Conservation (phyloP, 495 filamentous ascomycete species). For the Hypoxylon fuscum region DNA sequence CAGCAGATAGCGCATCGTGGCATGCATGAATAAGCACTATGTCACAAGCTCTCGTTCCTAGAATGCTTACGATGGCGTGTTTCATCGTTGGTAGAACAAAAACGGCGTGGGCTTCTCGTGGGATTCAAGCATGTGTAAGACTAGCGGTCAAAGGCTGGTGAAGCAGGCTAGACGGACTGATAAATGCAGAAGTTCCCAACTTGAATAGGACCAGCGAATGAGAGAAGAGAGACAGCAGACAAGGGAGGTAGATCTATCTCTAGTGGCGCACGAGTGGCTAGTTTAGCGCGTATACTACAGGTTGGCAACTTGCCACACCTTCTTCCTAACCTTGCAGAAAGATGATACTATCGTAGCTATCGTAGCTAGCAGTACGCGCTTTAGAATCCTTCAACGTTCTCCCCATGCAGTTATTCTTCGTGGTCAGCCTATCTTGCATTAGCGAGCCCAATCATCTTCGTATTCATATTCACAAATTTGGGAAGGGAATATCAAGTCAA, state of each 20-base stretch:
- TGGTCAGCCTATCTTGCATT: neutral
- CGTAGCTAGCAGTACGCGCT: no score
- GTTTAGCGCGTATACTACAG: constrained; percentile 21
- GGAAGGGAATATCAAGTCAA: constrained; percentile 10
- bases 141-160: constrained; percentile 24
- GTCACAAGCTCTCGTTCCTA: neutral
- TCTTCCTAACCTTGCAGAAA: neutral
- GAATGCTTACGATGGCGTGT: constrained; percentile 14
- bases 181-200: constrained; percentile 6
- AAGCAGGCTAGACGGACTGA: constrained; percentile 13
- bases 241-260: neutral
- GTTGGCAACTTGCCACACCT: neutral
- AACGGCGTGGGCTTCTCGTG: constrained; percentile 19
- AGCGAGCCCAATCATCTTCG: constrained; percentile 1
- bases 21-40: constrained; percentile 5
- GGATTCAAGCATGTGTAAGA: constrained; percentile 28
- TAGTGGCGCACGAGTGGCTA: constrained; percentile 12
- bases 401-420: neutral
- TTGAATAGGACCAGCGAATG: constrained; percentile 14
- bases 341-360: no score
- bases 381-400: neutral
- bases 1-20: neutral
- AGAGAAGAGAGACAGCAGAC: constrained; percentile 5
- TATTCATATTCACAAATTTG: constrained; percentile 4
- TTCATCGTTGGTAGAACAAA: constrained; percentile 7